These are phyloP conservation scores for Mortierella sp. DNA, from an alignment of 371 early-diverging fungal genomes.

Conservation along the genomic window DNA sequence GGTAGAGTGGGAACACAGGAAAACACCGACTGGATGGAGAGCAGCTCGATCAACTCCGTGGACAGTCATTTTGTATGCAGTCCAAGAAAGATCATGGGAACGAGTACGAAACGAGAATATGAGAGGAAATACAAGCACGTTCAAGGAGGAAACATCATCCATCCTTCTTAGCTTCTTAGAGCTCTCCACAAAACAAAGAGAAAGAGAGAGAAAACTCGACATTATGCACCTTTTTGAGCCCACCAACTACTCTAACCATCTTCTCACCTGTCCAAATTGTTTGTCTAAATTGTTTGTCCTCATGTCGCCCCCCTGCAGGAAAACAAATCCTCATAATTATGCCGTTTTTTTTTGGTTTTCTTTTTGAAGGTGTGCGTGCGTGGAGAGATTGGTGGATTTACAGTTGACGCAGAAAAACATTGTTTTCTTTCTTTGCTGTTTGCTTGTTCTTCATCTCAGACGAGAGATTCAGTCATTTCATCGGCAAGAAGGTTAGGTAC, in stretches of 20 bases:
- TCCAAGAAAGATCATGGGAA: not conserved
- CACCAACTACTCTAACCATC: not conserved
- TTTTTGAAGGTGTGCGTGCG: not conserved
- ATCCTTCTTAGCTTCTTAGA: not conserved
- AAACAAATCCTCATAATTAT: slow-evolving; percentile 5
- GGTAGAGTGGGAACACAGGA: slow-evolving; percentile 1
- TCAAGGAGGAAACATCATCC: not conserved
- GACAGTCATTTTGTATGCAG: not conserved
- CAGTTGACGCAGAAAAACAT: not conserved
- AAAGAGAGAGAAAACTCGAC: not conserved
- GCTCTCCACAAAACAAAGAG: not conserved
- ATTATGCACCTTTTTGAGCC: slow-evolving; percentile 11
- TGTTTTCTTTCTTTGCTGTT: not conserved
- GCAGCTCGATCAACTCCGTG: slow-evolving; percentile 13
- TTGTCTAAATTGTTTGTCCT: not conserved
- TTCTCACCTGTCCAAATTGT: not conserved
- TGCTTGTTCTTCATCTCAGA: not conserved
- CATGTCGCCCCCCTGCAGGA: not conserved
- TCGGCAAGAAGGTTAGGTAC: not conserved
- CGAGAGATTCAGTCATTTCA: not conserved
- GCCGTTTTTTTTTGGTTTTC: not conserved
- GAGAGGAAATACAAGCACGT: not conserved
- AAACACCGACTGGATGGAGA: slow-evolving; percentile 4
- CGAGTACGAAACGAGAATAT: not conserved
- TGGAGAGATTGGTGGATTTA: not conserved